Percentiles rank a stretch among this genome's conserved stretches.
Evolutionary conservation across 2,329 filamentous ascomycete species (phyloP).

Genomic region (Cladosporium sp.): DNA sequence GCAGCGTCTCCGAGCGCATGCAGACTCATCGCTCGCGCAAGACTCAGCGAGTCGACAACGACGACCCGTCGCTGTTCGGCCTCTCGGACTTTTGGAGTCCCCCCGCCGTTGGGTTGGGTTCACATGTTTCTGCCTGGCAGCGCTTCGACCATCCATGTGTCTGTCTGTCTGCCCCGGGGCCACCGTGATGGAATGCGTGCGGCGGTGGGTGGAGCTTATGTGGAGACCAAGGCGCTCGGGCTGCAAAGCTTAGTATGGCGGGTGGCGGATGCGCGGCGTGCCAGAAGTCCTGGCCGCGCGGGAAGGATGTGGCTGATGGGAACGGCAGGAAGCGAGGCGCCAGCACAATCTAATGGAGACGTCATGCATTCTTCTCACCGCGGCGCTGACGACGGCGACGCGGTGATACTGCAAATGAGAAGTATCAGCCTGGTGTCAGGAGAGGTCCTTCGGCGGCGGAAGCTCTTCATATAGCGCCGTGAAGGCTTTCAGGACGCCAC

Average conservation of each 20-base stretch:
- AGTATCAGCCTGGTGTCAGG: too few relatives aligned
- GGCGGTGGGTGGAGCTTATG: not conserved
- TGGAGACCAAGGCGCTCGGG: not conserved
- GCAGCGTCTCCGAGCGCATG: not conserved
- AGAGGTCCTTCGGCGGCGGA: too few relatives aligned
- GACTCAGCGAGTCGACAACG: not conserved
- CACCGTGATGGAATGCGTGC: not conserved
- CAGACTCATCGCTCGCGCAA: not conserved
- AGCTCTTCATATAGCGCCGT: too few relatives aligned
- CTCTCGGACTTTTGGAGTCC: conserved; percentile 4
- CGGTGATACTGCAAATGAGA: too few relatives aligned
- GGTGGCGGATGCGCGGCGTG: not conserved
- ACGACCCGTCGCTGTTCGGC: not conserved
- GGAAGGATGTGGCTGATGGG: not conserved
- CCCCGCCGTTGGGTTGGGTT: too few relatives aligned
- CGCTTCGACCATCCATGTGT: too few relatives aligned
- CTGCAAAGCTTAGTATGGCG: conserved; percentile 5
- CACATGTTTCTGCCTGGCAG: too few relatives aligned
- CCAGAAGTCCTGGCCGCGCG: conserved; percentile 5
- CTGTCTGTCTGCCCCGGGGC: too few relatives aligned
- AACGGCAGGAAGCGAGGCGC: conserved; percentile 3
- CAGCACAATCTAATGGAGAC: conserved; percentile 7
- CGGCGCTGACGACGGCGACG: too few relatives aligned
- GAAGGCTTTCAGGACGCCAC: too few relatives aligned
- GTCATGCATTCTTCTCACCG: conserved; percentile 5